A percentile compares a stretch with the other conserved stretches of the same genome.
phyloP scores from a whole-genome alignment of 495 filamentous ascomycete species.

The Entonaema liquescens region DNA sequence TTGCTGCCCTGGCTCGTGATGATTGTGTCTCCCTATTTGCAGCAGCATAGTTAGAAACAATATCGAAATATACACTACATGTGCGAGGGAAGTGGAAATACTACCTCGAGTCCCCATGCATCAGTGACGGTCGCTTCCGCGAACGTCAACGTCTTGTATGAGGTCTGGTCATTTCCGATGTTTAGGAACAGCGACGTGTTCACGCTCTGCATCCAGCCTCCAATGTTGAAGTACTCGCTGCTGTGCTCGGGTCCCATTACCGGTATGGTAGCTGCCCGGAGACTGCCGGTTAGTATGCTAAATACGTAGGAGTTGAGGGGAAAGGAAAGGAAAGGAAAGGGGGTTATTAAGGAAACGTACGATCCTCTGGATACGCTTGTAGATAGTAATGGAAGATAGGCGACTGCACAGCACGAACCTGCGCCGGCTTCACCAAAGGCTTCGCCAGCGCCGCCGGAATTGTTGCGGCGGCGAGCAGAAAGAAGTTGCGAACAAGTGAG shows the following conservation, averaged over 20 bases:
- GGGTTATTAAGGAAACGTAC: slow-evolving; percentile 22
- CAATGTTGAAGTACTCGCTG: slow-evolving; percentile 57
- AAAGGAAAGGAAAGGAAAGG: not conserved
- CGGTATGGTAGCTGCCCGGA: slow-evolving; percentile 46
- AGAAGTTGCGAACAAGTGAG: slow-evolving; percentile 2
- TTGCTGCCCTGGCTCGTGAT: slow-evolving; percentile 55
- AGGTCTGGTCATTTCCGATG: slow-evolving; percentile 52
- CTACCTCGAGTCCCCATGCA: slow-evolving; percentile 56
- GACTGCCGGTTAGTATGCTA: slow-evolving; percentile 22
- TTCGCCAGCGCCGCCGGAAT: slow-evolving; percentile 40
- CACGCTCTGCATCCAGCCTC: slow-evolving; percentile 56
- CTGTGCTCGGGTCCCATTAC: slow-evolving; percentile 58
- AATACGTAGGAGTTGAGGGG: not conserved
- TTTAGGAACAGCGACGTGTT: slow-evolving; percentile 57
- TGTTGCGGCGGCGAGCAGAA: slow-evolving; percentile 25
- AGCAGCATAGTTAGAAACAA: not conserved
- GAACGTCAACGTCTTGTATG: slow-evolving; percentile 59
- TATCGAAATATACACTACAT: too few species aligned
- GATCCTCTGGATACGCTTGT: slow-evolving; percentile 51
- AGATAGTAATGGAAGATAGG: slow-evolving; percentile 59
- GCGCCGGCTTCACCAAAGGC: slow-evolving; percentile 52
- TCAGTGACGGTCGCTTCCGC: slow-evolving; percentile 48
- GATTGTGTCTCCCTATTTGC: slow-evolving; percentile 56
- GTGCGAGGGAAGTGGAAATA: not conserved
- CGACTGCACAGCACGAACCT: slow-evolving; percentile 53